These are phyloP conservation scores for Aspergillus hiratsukae DNA, from an alignment of 2,329 filamentous ascomycete species.

Conservation along the genomic window DNA sequence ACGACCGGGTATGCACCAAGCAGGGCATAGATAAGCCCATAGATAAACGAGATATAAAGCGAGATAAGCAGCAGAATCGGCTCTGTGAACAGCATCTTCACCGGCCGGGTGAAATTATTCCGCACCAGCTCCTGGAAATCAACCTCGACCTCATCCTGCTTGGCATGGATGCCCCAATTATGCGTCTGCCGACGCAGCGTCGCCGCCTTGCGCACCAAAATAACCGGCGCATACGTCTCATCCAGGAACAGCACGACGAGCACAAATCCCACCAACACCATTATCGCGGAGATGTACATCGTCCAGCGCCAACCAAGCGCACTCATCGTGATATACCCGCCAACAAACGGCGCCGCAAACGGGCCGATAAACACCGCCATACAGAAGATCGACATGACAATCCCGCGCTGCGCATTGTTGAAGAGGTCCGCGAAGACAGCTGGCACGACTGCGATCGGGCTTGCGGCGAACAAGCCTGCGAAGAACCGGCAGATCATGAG, in stretches of 20 bases:
- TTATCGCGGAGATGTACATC: conserved; percentile 49
- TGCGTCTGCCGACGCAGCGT: conserved; percentile 50
- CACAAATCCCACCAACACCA: conserved; percentile 47
- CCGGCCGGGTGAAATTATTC: conserved; percentile 45
- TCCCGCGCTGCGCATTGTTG: conserved; percentile 41
- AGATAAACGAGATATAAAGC: conserved; percentile 31
- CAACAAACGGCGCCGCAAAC: conserved; percentile 47
- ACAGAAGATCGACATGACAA: conserved; percentile 47
- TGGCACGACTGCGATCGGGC: conserved; percentile 42
- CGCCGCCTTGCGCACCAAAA: conserved; percentile 37
- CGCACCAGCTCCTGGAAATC: conserved; percentile 45
- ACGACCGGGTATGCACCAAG: conserved; percentile 30
- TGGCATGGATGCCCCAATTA: conserved; percentile 59
- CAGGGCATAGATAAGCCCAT: conserved; percentile 31
- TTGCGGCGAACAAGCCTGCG: conserved; percentile 43
- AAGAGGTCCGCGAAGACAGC: conserved; percentile 49
- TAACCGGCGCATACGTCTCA: conserved; percentile 51
- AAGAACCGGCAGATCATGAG: conserved; percentile 46
- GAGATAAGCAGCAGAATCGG: conserved; percentile 35
- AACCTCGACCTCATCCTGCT: conserved; percentile 51
- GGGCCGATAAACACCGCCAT: conserved; percentile 50
- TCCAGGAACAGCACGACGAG: conserved; percentile 43
- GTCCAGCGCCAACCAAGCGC: conserved; percentile 51
- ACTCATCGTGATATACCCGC: conserved; percentile 49
- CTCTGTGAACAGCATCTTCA: conserved; percentile 38